Percentiles rank a stretch among this genome's conserved stretches.
Evolutionary conservation across 2,329 filamentous ascomycete genomes (phyloP).

Genomic region (Coniochaeta prunicola): DNA sequence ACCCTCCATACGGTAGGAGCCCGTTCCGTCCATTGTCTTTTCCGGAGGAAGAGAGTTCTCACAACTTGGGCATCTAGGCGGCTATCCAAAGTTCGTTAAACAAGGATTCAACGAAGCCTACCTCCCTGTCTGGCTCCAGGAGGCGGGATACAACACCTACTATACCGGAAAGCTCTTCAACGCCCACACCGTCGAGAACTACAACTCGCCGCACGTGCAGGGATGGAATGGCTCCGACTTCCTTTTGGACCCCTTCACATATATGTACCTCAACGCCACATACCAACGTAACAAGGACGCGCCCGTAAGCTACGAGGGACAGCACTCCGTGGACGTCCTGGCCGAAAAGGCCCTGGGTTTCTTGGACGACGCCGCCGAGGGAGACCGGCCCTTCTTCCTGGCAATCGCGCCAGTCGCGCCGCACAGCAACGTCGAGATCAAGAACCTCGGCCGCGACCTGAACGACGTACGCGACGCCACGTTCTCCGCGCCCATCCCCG

Average conservation of each 20-base stretch:
- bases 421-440: constrained; percentile 36
- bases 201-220: constrained; percentile 39
- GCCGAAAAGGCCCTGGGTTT: background rate
- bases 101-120: constrained; percentile 42
- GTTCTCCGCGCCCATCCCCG: constrained; percentile 44
- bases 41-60: background rate
- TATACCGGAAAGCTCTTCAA: constrained; percentile 52
- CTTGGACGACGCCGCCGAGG: constrained; percentile 1
- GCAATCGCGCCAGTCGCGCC: constrained; percentile 52
- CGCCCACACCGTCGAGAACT: constrained; percentile 39
- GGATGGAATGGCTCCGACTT: constrained; percentile 52
- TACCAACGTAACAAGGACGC: constrained; percentile 51
- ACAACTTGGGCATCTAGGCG: constrained; percentile 16
- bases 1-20: constrained; percentile 14
- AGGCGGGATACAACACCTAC: constrained; percentile 43
- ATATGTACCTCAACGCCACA: constrained; percentile 59
- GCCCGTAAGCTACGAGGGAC: constrained; percentile 28
- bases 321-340: constrained; percentile 9
- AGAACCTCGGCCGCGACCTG: background rate
- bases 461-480: constrained; percentile 8
- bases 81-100: constrained; percentile 42
- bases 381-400: constrained; percentile 46
- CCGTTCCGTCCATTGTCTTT: background rate
- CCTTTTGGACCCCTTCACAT: constrained; percentile 59
- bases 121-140: constrained; percentile 43